Conservation (phyloP, 306 rosid genomes). For the Begonia peltatifolia region DNA sequence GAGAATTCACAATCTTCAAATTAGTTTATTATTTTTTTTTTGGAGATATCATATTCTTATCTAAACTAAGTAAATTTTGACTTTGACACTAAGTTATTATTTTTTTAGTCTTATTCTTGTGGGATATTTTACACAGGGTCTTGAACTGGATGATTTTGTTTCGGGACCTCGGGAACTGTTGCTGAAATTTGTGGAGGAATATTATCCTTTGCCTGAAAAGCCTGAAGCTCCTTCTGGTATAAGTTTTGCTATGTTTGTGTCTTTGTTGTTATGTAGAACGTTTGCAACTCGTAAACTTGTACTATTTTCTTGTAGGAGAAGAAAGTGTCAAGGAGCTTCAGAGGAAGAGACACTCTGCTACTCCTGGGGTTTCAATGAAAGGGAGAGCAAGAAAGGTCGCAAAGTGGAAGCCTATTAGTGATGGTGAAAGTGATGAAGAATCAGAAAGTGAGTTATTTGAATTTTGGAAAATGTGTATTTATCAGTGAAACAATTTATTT, state of each 20-base stretch:
- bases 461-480: conserved; percentile 15
- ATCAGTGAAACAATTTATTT: conserved; percentile 4
- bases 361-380: conserved; percentile 73
- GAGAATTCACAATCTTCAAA: too few relatives aligned
- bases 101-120: too few relatives aligned
- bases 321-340: conserved; percentile 96
- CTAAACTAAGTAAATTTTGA: too few relatives aligned
- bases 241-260: conserved; percentile 9
- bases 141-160: conserved; percentile 94
- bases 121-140: conserved; percentile 35
- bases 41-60: too few relatives aligned
- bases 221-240: conserved; percentile 82
- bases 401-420: conserved; percentile 72
- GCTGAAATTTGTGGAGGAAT: conserved; percentile 90
- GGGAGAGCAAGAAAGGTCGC: conserved; percentile 91
- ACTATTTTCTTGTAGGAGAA: conserved; percentile 35
- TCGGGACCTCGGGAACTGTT: conserved; percentile 97
- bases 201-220: conserved; percentile 94
- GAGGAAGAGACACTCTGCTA: conserved; percentile 87
- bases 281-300: conserved; percentile 2
- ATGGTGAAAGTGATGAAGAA: conserved; percentile 76
- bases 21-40: too few relatives aligned
- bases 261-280: conserved; percentile 8
- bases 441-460: conserved; percentile 58
- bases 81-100: too few relatives aligned